Percentiles rank a stretch among this genome's conserved stretches.
Evolutionary conservation across 805 yeast genomes (phyloP).

Genomic region (Kregervanrija fluxuum): DNA sequence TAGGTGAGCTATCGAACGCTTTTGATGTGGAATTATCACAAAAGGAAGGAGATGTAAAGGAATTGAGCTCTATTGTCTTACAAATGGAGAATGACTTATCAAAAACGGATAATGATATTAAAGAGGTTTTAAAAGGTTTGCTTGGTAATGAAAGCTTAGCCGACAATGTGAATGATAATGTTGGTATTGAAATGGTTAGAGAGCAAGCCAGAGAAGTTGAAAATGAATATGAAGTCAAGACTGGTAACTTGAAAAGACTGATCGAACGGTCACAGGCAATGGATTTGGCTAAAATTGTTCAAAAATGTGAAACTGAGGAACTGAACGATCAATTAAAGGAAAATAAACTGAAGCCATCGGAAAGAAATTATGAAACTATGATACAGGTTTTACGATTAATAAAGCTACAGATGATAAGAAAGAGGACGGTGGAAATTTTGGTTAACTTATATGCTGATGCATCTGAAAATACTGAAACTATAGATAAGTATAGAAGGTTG

Average conservation of each 20-base stretch:
- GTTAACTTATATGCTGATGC: slow-evolving; percentile 28
- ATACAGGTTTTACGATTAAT: slow-evolving; percentile 37
- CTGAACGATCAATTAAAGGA: slow-evolving; percentile 12
- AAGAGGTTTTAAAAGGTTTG: slow-evolving; percentile 26
- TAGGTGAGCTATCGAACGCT: slow-evolving; percentile 38
- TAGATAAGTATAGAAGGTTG: slow-evolving; percentile 60
- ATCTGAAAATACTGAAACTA: slow-evolving; percentile 42
- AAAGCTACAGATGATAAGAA: slow-evolving; percentile 46
- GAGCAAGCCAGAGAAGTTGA: slow-evolving; percentile 12
- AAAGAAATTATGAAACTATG: slow-evolving; percentile 17
- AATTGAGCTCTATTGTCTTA: slow-evolving; percentile 19
- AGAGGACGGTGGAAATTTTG: slow-evolving; percentile 44
- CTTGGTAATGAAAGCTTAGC: slow-evolving; percentile 1
- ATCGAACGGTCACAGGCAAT: slow-evolving; percentile 39
- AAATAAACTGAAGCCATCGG: slow-evolving; percentile 15
- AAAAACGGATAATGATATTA: slow-evolving; percentile 24
- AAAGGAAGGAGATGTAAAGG: slow-evolving; percentile 30
- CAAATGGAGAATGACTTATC: slow-evolving; percentile 28
- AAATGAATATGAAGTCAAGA: slow-evolving; percentile 14
- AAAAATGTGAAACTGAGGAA: slow-evolving; percentile 27
- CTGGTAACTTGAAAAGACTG: slow-evolving; percentile 16
- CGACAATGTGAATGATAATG: slow-evolving; percentile 1
- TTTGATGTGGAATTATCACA: slow-evolving; percentile 48
- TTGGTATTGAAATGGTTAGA: slow-evolving; percentile 13
- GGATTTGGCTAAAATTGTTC: slow-evolving; percentile 37